phyloP scores from a whole-genome alignment of 2,329 filamentous ascomycete genomes.

The Trichoderma cornu-damae region DNA sequence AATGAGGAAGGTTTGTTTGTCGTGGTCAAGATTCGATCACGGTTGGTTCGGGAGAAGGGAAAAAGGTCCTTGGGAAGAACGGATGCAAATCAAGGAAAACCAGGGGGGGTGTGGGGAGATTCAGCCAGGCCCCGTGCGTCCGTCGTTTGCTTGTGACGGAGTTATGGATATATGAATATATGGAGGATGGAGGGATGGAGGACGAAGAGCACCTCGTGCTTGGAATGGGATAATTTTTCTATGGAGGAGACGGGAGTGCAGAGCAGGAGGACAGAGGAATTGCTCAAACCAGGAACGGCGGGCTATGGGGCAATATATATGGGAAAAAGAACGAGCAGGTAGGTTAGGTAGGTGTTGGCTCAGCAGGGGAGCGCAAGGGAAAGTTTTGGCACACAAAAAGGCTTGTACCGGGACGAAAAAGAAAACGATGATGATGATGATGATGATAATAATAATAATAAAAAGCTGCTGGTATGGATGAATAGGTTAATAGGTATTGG shows the following conservation, averaged over 20 bases:
- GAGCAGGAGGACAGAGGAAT: background rate
- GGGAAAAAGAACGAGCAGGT: background rate
- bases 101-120: slow-evolving; percentile 6
- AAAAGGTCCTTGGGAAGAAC: slow-evolving; percentile 5
- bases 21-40: background rate
- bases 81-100: background rate
- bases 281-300: slow-evolving; percentile 10
- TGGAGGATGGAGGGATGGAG: background rate
- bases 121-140: slow-evolving; percentile 3
- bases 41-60: background rate
- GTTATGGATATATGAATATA: too few relatives aligned
- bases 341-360: too few relatives aligned
- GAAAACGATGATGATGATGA: too few relatives aligned
- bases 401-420: too few relatives aligned
- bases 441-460: too few relatives aligned
- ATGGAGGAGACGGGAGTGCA: too few relatives aligned
- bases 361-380: background rate
- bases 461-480: too few relatives aligned
- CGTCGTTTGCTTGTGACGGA: slow-evolving; percentile 2
- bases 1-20: too few relatives aligned
- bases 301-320: slow-evolving; percentile 12
- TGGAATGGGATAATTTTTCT: background rate
- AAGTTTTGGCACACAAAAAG: too few relatives aligned
- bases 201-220: background rate
- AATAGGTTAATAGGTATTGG: background rate